A percentile compares a stretch with the other conserved stretches of the same genome.
Conservation (phyloP, 192 early-diverging fungal genomes). For the Coemansia sp. region DNA sequence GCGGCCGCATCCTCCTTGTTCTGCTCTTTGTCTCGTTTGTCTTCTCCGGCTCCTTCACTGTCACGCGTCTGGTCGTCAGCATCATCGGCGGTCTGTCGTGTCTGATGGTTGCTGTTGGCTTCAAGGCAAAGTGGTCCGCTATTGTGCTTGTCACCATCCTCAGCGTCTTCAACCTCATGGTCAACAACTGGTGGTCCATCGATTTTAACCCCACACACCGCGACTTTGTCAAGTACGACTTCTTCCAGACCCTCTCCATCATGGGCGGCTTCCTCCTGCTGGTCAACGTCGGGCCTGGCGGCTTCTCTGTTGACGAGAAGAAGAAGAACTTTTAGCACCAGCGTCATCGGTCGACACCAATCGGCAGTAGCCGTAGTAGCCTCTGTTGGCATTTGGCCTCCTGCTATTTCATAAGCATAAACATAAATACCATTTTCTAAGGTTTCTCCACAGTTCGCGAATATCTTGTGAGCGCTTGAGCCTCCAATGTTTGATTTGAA, state of each 20-base stretch:
- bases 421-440: too few relatives aligned
- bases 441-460: not conserved
- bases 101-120: slow-evolving; percentile 94
- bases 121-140: slow-evolving; percentile 97
- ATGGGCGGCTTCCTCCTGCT: slow-evolving; percentile 94
- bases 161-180: slow-evolving; percentile 84
- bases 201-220: slow-evolving; percentile 77
- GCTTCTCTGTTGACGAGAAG: slow-evolving; percentile 94
- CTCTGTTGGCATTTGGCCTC: too few relatives aligned
- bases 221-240: slow-evolving; percentile 97
- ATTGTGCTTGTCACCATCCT: slow-evolving; percentile 90
- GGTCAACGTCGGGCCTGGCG: slow-evolving; percentile 89
- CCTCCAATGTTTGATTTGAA: not conserved
- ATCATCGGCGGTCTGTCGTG: slow-evolving; percentile 80
- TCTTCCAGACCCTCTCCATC: slow-evolving; percentile 96
- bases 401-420: too few relatives aligned
- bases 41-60: slow-evolving; percentile 80
- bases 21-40: slow-evolving; percentile 90
- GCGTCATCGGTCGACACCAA: too few relatives aligned
- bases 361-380: too few relatives aligned
- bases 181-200: slow-evolving; percentile 97
- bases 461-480: slow-evolving; percentile 4
- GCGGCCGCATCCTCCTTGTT: slow-evolving; percentile 89
- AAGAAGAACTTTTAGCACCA: slow-evolving; percentile 85
- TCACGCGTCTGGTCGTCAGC: slow-evolving; percentile 70